Conservation (phyloP, 805 yeast genomes). For the Starmera caribaea region DNA sequence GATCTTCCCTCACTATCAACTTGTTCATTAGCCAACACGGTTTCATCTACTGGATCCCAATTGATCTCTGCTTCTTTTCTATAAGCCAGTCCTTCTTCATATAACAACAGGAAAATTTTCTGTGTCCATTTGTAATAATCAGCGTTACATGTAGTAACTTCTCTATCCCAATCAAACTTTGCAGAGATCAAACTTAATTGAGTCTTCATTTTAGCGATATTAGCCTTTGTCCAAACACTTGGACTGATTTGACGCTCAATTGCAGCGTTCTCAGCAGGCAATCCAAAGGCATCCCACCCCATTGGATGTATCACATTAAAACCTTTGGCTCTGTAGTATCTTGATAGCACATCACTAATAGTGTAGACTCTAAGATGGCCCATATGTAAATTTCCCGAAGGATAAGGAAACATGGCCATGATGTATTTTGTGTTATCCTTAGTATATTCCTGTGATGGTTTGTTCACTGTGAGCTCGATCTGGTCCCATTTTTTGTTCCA, state of each 20-base stretch:
- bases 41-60: constrained; percentile 96
- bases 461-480: constrained; percentile 22
- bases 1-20: constrained; percentile 86
- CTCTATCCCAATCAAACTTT: constrained; percentile 91
- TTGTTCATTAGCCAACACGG: constrained; percentile 94
- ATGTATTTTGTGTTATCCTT: constrained; percentile 40
- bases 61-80: constrained; percentile 81
- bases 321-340: constrained; percentile 73
- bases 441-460: constrained; percentile 5
- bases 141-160: constrained; percentile 76
- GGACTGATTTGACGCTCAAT: constrained; percentile 77
- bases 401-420: constrained; percentile 91
- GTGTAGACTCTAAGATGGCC: constrained; percentile 94
- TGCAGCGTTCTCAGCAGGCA: constrained; percentile 98
- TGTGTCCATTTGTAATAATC: constrained; percentile 93
- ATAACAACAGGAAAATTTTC: constrained; percentile 63
- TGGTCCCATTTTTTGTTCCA: constrained; percentile 42
- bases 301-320: constrained; percentile 82
- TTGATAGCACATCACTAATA: constrained; percentile 72
- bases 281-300: constrained; percentile 99
- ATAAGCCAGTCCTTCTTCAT: constrained; percentile 75
- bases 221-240: constrained; percentile 68
- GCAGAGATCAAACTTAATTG: constrained; percentile 75
- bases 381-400: constrained; percentile 86
- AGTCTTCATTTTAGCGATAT: constrained; percentile 76